Conservation (phyloP, 768 basidiomycete genomes). For the Kwoniella shandongensis region DNA sequence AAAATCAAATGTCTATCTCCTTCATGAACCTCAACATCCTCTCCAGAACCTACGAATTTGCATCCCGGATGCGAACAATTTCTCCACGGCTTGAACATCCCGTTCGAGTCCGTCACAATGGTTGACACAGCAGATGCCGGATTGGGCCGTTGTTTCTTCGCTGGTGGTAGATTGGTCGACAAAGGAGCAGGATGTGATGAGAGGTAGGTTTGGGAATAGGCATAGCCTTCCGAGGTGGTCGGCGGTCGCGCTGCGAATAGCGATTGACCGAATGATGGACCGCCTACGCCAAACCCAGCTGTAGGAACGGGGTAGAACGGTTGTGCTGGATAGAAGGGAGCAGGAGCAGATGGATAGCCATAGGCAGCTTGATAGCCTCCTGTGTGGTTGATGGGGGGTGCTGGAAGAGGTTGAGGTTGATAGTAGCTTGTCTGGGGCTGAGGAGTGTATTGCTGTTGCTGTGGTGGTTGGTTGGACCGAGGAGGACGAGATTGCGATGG, state of each 20-base stretch:
- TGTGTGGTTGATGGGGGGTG: neutral
- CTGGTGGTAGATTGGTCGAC: neutral
- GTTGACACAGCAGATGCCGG: neutral
- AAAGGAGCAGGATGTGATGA: neutral
- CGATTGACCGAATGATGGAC: slow-evolving; percentile 20
- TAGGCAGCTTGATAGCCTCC: slow-evolving; percentile 6
- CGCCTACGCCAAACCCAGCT: no score
- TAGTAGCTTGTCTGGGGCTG: neutral
- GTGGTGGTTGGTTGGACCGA: neutral
- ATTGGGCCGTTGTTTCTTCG: slow-evolving; percentile 3
- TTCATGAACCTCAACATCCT: slow-evolving; percentile 51
- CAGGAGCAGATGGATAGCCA: slow-evolving; percentile 5
- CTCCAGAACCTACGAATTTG: slow-evolving; percentile 48
- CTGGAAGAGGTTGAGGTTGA: neutral
- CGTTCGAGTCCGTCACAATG: neutral
- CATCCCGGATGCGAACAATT: slow-evolving; percentile 50
- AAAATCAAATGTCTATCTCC: slow-evolving; percentile 54
- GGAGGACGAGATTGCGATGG: slow-evolving; percentile 19
- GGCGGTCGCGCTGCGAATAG: slow-evolving; percentile 20
- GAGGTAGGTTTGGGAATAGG: slow-evolving; percentile 24
- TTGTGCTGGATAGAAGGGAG: neutral
- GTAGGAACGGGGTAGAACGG: neutral
- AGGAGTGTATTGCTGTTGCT: neutral
- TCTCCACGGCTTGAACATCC: slow-evolving; percentile 35
- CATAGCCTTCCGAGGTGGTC: slow-evolving; percentile 22